These are phyloP conservation scores for Cerioporus squamosus DNA, from an alignment of 1,284 basidiomycete species.

Conservation along the genomic window DNA sequence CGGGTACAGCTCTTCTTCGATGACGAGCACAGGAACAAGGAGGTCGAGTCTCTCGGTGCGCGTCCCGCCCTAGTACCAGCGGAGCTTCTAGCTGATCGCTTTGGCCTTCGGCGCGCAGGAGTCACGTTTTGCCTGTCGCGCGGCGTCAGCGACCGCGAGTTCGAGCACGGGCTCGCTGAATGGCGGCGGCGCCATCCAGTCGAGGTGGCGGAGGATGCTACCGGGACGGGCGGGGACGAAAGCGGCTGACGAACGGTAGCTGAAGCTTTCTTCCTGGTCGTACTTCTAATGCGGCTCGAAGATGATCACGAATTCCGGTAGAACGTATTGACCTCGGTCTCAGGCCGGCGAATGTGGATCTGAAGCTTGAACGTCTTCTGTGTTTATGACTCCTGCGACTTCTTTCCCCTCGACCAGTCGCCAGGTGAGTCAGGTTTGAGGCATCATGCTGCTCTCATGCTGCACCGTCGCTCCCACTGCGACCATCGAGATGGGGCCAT, in stretches of 20 bases:
- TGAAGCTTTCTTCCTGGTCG: too few species aligned
- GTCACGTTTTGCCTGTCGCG: slow-evolving; percentile 68
- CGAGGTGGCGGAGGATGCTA: slow-evolving; percentile 34
- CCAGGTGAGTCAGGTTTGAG: too few species aligned
- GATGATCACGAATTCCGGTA: too few species aligned
- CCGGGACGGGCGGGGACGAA: not conserved
- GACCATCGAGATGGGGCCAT: too few species aligned
- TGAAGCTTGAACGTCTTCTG: too few species aligned
- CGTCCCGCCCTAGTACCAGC: slow-evolving; percentile 4
- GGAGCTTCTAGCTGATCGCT: not conserved
- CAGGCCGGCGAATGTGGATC: too few species aligned
- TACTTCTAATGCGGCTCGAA: too few species aligned
- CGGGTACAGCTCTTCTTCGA: slow-evolving; percentile 77
- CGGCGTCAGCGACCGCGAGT: slow-evolving; percentile 56
- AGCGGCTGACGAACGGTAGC: not conserved
- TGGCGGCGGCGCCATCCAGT: slow-evolving; percentile 58
- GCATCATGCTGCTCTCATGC: too few species aligned
- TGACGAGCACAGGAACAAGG: slow-evolving; percentile 77
- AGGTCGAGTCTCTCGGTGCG: slow-evolving; percentile 73
- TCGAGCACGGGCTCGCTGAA: slow-evolving; percentile 62
- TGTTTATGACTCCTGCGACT: too few species aligned
- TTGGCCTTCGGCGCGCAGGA: slow-evolving; percentile 42
- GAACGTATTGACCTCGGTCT: too few species aligned
- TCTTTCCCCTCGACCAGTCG: too few species aligned
- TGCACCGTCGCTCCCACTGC: too few species aligned